These are phyloP conservation scores for Exophiala sp. DNA, from an alignment of 2,329 filamentous ascomycete species.

Conservation along the genomic window DNA sequence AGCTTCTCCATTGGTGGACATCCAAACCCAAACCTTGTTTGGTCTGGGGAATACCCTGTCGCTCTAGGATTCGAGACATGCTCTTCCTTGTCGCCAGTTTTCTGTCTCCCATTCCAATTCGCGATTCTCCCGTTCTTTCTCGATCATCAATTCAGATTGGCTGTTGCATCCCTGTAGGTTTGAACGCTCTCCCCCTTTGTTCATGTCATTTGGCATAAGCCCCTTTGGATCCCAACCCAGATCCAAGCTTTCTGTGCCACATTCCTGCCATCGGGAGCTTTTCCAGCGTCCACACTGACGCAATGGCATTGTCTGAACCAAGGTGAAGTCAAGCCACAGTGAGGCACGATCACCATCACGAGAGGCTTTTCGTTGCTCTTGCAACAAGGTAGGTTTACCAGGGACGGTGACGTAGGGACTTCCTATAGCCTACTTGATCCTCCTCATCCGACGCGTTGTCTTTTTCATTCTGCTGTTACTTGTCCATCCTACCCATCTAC, in stretches of 20 bases:
- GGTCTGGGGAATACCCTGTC: conserved; percentile 16
- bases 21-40: background rate
- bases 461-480: conserved; percentile 11
- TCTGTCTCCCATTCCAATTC: conserved; percentile 11
- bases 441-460: conserved; percentile 5
- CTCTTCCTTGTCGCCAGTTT: conserved; percentile 5
- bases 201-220: conserved; percentile 7
- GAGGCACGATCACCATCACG: conserved; percentile 18
- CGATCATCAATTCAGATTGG: conserved; percentile 11
- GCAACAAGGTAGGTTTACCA: conserved; percentile 7
- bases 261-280: conserved; percentile 4
- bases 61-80: conserved; percentile 3
- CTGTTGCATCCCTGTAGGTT: conserved; percentile 1
- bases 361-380: conserved; percentile 3
- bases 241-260: conserved; percentile 15
- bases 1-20: conserved; percentile 4
- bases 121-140: conserved; percentile 10
- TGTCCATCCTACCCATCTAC: conserved; percentile 14
- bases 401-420: conserved; percentile 16
- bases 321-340: conserved; percentile 23
- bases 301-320: conserved; percentile 16
- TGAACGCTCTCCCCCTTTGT: background rate
- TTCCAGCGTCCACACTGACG: conserved; percentile 11
- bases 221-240: conserved; percentile 1
- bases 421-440: conserved; percentile 11